Evolutionary conservation across 108 stramenopile genomes (phyloP), one percentile per base, ranked within the genome.

Genomic region (Hondaea fermentalgiana): DNA sequence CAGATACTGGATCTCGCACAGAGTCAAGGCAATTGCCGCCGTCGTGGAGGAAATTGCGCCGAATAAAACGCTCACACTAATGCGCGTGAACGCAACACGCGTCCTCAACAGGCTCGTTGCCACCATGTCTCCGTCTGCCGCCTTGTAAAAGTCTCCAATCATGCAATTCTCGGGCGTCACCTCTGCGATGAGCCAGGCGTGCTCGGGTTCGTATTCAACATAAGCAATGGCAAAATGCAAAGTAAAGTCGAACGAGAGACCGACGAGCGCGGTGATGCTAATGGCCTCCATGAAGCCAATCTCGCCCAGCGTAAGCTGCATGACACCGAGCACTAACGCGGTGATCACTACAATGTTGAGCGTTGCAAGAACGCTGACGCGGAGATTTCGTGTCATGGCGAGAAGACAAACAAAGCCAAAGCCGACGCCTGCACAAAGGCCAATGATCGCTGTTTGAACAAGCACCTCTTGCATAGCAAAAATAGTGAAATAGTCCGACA

Each of bases 211-310:
- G 1, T 16, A 69, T 23, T 87, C 87, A 28, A 72, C 44, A 83
- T 89, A 92, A 58, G 87, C 64, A 57, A 88, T 72, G 35, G 87
- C 91, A 5, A 87, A 42, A 58, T 92, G 91, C 21, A 92, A 44
- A 5, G 88, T 83, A 64, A 90, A 92, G 76, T 92, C 91, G 5
- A 90, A 89, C 0, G 60, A 49, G 69, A 90, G 69, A 47, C 91
- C 91, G 10, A 92, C 76, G 49, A 83, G 51, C n/a, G 51, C 49
- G 25, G 76, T 83, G 76, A 83, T 83, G 76, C 76, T 83, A 16
- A 83, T 53, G 19, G 76, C 45, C 45, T 53, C 51, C 45, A 83
- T 83, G 49, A 53, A 53, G 51, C 51, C 76, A 45, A 83, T 47
- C 51, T 47, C 45, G 2, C 76, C 45, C 19, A 47, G n/a, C 8